A percentile compares a stretch with the other conserved stretches of the same genome.
phyloP scores from a whole-genome alignment of 495 filamentous ascomycete species.

The Neurospora hispaniola region DNA sequence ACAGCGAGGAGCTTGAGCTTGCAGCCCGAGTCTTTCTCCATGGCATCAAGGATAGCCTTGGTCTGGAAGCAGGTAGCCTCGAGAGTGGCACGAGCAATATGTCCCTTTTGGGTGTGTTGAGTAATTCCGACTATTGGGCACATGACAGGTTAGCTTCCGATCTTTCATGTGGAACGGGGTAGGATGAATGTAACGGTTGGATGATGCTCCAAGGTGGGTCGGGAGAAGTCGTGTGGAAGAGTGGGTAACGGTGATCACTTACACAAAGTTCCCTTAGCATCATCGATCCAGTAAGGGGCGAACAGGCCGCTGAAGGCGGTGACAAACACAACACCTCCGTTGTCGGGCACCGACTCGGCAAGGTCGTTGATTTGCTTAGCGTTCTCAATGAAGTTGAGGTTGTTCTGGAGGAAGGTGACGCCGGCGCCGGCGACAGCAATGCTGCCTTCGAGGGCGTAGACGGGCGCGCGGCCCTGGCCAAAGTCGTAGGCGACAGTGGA shows the following conservation, averaged over 20 bases:
- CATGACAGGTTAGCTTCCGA: background rate
- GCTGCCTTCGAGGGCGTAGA: slow-evolving; percentile 87
- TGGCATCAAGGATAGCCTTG: slow-evolving; percentile 86
- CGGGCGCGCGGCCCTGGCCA: slow-evolving; percentile 57
- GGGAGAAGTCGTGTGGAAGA: background rate
- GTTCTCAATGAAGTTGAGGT: slow-evolving; percentile 70
- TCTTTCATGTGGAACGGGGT: background rate
- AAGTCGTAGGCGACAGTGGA: slow-evolving; percentile 86
- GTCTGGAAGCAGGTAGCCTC: slow-evolving; percentile 95
- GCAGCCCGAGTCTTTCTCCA: slow-evolving; percentile 83
- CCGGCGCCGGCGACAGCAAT: slow-evolving; percentile 86
- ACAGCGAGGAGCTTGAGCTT: slow-evolving; percentile 69
- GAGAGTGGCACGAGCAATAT: slow-evolving; percentile 88
- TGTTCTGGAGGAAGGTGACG: slow-evolving; percentile 85
- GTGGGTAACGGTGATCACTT: slow-evolving; percentile 22
- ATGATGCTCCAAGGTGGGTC: background rate
- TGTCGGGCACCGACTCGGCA: slow-evolving; percentile 75
- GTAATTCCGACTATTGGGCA: slow-evolving; percentile 63
- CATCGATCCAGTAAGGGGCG: slow-evolving; percentile 98
- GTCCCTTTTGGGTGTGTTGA: slow-evolving; percentile 77
- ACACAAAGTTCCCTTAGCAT: slow-evolving; percentile 86
- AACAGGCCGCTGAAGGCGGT: slow-evolving; percentile 94
- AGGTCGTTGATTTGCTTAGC: slow-evolving; percentile 74
- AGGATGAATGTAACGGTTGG: background rate
- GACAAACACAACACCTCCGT: slow-evolving; percentile 86